These are phyloP conservation scores for Chrysophaeum taylorii DNA, from an alignment of 352 stramenopile species.

Conservation along the genomic window DNA sequence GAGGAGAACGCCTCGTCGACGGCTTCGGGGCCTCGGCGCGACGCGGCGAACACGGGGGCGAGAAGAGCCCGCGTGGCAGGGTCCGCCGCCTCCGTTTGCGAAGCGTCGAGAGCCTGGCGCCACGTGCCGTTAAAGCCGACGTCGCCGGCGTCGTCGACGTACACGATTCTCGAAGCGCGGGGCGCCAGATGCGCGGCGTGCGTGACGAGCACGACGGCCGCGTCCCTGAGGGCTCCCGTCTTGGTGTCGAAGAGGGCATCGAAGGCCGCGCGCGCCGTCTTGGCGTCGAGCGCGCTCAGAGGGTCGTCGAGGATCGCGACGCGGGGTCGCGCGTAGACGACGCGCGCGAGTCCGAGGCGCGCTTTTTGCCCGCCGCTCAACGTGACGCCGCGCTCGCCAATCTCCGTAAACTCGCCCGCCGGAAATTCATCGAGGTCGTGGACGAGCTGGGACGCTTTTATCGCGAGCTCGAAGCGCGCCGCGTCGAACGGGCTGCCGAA, in stretches of 20 bases:
- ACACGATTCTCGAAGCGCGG: constrained; percentile 44
- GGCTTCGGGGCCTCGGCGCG: neutral
- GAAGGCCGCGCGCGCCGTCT: constrained; percentile 47
- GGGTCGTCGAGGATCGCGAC: constrained; percentile 56
- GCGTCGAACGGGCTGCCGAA: constrained; percentile 48
- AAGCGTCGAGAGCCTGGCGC: constrained; percentile 21
- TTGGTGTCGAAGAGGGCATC: constrained; percentile 36
- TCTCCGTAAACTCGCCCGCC: constrained; percentile 54
- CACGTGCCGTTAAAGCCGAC: constrained; percentile 42
- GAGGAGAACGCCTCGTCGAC: neutral
- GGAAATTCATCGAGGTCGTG: constrained; percentile 46
- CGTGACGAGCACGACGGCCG: constrained; percentile 51
- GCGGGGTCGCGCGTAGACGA: constrained; percentile 40
- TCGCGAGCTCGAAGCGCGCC: constrained; percentile 43
- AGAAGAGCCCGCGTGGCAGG: too few species aligned
- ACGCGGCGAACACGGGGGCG: neutral
- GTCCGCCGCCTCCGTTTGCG: neutral
- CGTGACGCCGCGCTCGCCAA: constrained; percentile 48
- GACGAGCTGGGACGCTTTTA: constrained; percentile 48
- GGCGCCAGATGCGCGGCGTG: constrained; percentile 54
- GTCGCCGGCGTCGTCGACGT: constrained; percentile 42
- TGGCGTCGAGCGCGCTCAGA: constrained; percentile 55
- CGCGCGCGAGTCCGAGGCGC: constrained; percentile 50
- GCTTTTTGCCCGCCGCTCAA: constrained; percentile 49
- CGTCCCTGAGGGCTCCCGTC: constrained; percentile 26